Evolutionary conservation across 2,329 filamentous ascomycete genomes (phyloP).

Genomic region (Penicillium sp.): DNA sequence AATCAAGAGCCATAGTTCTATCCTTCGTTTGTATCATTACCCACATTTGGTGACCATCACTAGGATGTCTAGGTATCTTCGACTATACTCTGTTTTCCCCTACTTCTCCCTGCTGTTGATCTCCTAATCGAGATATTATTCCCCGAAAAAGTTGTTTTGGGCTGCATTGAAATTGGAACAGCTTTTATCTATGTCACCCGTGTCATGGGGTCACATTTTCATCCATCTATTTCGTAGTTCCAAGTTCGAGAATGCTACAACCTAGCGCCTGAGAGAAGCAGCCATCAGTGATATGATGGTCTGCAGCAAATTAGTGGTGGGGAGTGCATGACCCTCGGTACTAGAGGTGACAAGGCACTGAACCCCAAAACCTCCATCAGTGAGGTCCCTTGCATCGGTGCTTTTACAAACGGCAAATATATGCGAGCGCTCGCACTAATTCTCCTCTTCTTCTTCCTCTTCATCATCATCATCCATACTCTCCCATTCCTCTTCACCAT

Average conservation of each 20-base stretch:
- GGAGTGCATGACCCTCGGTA: neutral
- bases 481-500: slow-evolving; percentile 15
- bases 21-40: neutral
- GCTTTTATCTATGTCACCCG: neutral
- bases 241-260: neutral
- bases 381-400: neutral
- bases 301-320: neutral
- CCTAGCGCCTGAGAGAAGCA: neutral
- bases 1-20: neutral
- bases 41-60: neutral
- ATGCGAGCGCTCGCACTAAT: neutral
- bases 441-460: neutral
- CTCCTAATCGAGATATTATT: neutral
- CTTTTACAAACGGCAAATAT: neutral
- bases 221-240: neutral
- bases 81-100: neutral
- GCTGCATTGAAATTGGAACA: neutral
- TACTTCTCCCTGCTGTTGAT: neutral
- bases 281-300: neutral
- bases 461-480: slow-evolving; percentile 12
- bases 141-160: neutral
- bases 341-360: neutral
- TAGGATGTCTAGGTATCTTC: neutral
- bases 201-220: neutral
- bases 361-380: neutral